Evolutionary conservation across 1,139 yeast species (phyloP).

Genomic region (Sugiyamaella novakii): DNA sequence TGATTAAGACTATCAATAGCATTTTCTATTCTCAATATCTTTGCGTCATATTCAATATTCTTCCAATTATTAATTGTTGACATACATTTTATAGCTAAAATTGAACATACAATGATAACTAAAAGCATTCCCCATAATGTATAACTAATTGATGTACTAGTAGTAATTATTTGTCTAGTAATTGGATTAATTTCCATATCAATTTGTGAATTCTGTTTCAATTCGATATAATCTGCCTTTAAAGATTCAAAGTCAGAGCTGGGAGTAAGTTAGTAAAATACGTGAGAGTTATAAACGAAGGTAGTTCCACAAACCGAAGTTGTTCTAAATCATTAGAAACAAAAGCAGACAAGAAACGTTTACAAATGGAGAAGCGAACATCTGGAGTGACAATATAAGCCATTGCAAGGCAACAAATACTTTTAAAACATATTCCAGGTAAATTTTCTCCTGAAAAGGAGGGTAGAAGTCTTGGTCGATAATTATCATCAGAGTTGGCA

Average conservation of each 20-base stretch:
- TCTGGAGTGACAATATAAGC: too few species aligned
- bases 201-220: slow-evolving; percentile 1
- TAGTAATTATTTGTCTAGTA: neutral
- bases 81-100: slow-evolving; percentile 1
- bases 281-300: too few species aligned
- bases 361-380: too few species aligned
- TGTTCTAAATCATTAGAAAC: neutral
- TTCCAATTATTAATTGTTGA: neutral
- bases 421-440: too few species aligned
- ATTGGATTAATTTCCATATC: slow-evolving; percentile 1
- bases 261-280: too few species aligned
- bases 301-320: slow-evolving; percentile 2
- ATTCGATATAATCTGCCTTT: neutral
- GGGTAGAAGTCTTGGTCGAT: neutral
- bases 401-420: neutral
- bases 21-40: neutral
- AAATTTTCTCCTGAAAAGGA: too few species aligned
- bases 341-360: neutral
- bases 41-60: neutral
- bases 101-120: neutral
- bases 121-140: neutral
- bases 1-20: neutral
- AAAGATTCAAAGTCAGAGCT: neutral
- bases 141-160: neutral
- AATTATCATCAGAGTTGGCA: neutral